These are phyloP conservation scores for Neurospora discreta DNA, from an alignment of 495 filamentous ascomycete genomes.

Conservation along the genomic window DNA sequence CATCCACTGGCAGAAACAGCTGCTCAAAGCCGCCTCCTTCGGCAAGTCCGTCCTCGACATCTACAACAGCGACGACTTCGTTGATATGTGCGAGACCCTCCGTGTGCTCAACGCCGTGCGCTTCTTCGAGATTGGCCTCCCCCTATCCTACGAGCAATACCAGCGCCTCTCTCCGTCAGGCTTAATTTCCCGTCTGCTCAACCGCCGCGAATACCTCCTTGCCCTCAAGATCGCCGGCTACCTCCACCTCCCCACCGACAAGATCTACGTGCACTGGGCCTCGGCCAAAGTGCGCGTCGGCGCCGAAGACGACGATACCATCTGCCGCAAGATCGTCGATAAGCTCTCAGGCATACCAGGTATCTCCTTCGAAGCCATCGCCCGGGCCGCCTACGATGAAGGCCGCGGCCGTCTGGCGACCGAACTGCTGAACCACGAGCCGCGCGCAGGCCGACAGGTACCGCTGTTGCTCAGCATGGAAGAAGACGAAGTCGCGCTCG, in stretches of 20 bases:
- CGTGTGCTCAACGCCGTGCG: slow-evolving; percentile 86
- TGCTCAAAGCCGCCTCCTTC: slow-evolving; percentile 90
- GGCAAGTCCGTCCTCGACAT: slow-evolving; percentile 94
- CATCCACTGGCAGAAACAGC: slow-evolving; percentile 83
- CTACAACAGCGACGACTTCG: slow-evolving; percentile 95
- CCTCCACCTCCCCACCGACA: slow-evolving; percentile 73
- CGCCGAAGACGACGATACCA: slow-evolving; percentile 73
- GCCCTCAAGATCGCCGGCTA: slow-evolving; percentile 86
- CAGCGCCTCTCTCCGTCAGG: slow-evolving; percentile 80
- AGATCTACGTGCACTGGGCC: slow-evolving; percentile 94
- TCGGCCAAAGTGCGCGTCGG: slow-evolving; percentile 83
- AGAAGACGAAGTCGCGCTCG: slow-evolving; percentile 87
- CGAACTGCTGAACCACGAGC: slow-evolving; percentile 83
- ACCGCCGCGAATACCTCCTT: slow-evolving; percentile 81
- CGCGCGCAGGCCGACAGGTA: slow-evolving; percentile 87
- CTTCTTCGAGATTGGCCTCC: slow-evolving; percentile 82
- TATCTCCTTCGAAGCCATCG: slow-evolving; percentile 90
- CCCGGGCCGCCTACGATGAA: slow-evolving; percentile 91
- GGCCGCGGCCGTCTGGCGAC: slow-evolving; percentile 79
- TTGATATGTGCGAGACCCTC: slow-evolving; percentile 92
- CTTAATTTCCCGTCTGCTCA: slow-evolving; percentile 73
- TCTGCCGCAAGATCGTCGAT: slow-evolving; percentile 78
- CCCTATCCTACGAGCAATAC: slow-evolving; percentile 84
- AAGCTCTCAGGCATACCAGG: slow-evolving; percentile 78
- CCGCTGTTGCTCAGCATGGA: slow-evolving; percentile 92